Base-by-base conservation (phyloP, 768 basidiomycete genomes). In the Saitozyma sp. region DNA sequence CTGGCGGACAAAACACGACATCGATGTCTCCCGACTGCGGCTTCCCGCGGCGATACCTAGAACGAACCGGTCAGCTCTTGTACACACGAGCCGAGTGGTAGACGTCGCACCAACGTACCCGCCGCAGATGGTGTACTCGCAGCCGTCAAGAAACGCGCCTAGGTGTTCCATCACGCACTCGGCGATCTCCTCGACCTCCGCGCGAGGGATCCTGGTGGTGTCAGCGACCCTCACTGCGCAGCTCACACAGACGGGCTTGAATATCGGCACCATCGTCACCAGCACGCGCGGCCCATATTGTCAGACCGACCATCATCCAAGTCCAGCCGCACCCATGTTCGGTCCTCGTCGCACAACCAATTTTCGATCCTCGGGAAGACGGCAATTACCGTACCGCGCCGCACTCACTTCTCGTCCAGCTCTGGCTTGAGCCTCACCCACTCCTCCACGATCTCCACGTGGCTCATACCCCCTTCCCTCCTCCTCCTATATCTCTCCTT, bases 31-130 rank as follows among this genome's bases (percentile, higher is more conserved):
- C 90, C 71, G 88, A 90, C 63, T 86, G 80, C 3, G 80, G 71
- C 76, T 95, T 95, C 1, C 93, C 93, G 59, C 93, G 82, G 38
- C 94, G 86, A 79, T 93, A 91, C 6, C 92, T 92, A 59, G n/a
- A 7, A 62, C 42, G 54, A 48, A 42, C 13, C 29, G 6, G 14
- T 17, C 8, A 9, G n/a, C 5, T 52, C 16, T 42, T 51, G n/a
- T 6, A 11, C 45, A 46, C 45, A 2, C 6, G 40, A 11, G 9
- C 13, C 54, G 9, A 41, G 54, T 13, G 40, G n/a, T 46, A 19
- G 40, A 56, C 29, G 17, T 17, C 14, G 37, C 56, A 42, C 9
- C 29, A 5, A 80, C 86, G 65, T 55, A 90, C 91, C 92, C 89
- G 70, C 92, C 93, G 45, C 85, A 89, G 46, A 96, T 85, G 6